Percentiles rank a stretch among this genome's conserved stretches.
Evolutionary conservation across 139 green algal genomes (phyloP).

Genomic region (Volvox africanus): DNA sequence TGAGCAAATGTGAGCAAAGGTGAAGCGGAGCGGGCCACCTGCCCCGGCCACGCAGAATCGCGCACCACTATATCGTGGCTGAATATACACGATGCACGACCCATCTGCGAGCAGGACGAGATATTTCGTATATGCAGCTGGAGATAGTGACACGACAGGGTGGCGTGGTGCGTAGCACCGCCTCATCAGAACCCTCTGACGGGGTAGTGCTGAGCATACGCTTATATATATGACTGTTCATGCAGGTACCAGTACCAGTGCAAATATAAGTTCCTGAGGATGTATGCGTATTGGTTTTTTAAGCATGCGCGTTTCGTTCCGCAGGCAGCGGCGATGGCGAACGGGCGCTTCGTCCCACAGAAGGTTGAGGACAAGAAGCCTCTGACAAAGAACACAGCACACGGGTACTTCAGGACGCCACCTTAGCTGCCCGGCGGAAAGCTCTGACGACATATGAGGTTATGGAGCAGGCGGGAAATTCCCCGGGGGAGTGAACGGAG

Average conservation of each 20-base stretch:
- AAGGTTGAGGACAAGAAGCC: conserved; percentile 22
- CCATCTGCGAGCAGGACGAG: not conserved
- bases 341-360: conserved; percentile 33
- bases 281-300: not conserved
- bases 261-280: not conserved
- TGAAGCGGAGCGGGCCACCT: too few species aligned
- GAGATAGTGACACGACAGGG: too few species aligned
- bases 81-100: not conserved
- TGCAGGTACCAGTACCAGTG: not conserved
- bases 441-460: too few species aligned
- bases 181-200: too few species aligned
- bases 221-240: too few species aligned
- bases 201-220: not conserved
- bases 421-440: not conserved
- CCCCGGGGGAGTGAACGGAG: too few species aligned
- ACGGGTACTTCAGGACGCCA: conserved; percentile 38
- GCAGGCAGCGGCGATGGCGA: conserved; percentile 30
- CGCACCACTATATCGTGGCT: too few species aligned
- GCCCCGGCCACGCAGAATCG: too few species aligned
- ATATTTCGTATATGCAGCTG: too few species aligned
- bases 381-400: not conserved
- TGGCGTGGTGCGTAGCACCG: not conserved
- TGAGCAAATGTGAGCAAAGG: too few species aligned
- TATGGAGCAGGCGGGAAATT: too few species aligned
- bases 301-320: too few species aligned